A percentile compares a stretch with the other conserved stretches of the same genome.
phyloP scores from a whole-genome alignment of 2,329 filamentous ascomycete species.

The Aspergillus flavus region DNA sequence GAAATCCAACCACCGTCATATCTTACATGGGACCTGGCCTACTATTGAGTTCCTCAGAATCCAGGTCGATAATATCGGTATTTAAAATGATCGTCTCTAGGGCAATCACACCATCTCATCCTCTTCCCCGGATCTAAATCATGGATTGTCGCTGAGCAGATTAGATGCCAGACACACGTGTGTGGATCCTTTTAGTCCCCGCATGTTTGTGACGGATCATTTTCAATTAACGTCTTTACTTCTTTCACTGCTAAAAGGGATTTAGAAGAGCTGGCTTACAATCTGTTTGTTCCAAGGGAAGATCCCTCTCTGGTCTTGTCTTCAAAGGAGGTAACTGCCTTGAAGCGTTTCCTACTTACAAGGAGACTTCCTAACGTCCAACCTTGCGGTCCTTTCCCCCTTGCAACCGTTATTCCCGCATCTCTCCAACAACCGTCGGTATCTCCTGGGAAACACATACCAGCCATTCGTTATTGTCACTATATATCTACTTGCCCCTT shows the following conservation, averaged over 20 bases:
- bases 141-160: not conserved
- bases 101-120: not conserved
- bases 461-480: not conserved
- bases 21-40: not conserved
- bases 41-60: not conserved
- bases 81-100: not conserved
- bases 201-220: not conserved
- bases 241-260: not conserved
- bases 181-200: not conserved
- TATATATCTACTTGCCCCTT: not conserved
- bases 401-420: not conserved
- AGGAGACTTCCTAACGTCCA: not conserved
- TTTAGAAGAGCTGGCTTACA: not conserved
- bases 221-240: not conserved
- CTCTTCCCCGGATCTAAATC: not conserved
- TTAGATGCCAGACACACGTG: not conserved
- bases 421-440: not conserved
- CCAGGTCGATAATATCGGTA: not conserved
- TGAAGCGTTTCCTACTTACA: not conserved
- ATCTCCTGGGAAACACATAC: slow-evolving; percentile 7
- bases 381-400: not conserved
- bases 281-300: not conserved
- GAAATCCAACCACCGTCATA: not conserved
- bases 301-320: not conserved
- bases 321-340: not conserved